These are phyloP conservation scores for Termitomyces sp. DNA, from an alignment of 768 basidiomycete species.

Conservation along the genomic window DNA sequence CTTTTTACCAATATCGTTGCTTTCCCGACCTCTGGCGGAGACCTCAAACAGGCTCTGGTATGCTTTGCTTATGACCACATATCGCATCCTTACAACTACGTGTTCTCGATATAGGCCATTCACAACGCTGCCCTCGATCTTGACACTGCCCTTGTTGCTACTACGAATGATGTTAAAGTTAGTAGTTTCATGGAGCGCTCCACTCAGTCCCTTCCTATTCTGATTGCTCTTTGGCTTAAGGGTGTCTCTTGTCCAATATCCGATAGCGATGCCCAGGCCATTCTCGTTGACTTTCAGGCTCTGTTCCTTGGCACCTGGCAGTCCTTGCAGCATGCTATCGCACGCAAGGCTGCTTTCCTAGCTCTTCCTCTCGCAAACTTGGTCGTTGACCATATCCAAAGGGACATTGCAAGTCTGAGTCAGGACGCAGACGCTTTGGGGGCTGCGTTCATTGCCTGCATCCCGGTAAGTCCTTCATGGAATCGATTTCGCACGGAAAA, in stretches of 20 bases:
- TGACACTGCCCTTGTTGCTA: conserved; percentile 17
- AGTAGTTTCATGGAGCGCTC: too few species aligned
- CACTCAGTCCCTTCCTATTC: too few species aligned
- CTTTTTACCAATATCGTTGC: conserved; percentile 26
- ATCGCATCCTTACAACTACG: too few species aligned
- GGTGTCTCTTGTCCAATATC: too few species aligned
- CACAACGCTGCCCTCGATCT: conserved; percentile 22
- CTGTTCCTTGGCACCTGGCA: conserved; percentile 22
- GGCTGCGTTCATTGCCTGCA: too few species aligned
- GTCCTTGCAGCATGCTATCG: conserved; percentile 16
- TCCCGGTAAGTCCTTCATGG: too few species aligned
- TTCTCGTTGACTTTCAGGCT: conserved; percentile 15
- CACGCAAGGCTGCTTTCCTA: conserved; percentile 21
- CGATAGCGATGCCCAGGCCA: too few species aligned
- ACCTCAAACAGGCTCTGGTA: conserved; percentile 23
- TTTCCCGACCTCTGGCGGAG: conserved; percentile 20
- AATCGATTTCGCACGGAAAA: too few species aligned
- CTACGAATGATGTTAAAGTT: conserved; percentile 25
- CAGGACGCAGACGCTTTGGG: too few species aligned
- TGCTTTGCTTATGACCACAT: background rate
- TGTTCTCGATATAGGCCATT: conserved; percentile 23
- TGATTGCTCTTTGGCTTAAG: too few species aligned
- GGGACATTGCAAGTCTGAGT: conserved; percentile 22
- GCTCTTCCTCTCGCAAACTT: conserved; percentile 24
- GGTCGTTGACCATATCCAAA: conserved; percentile 23